These are phyloP conservation scores for Aspergillus thermomutatus DNA, from an alignment of 2,329 filamentous ascomycete species.

Conservation along the genomic window DNA sequence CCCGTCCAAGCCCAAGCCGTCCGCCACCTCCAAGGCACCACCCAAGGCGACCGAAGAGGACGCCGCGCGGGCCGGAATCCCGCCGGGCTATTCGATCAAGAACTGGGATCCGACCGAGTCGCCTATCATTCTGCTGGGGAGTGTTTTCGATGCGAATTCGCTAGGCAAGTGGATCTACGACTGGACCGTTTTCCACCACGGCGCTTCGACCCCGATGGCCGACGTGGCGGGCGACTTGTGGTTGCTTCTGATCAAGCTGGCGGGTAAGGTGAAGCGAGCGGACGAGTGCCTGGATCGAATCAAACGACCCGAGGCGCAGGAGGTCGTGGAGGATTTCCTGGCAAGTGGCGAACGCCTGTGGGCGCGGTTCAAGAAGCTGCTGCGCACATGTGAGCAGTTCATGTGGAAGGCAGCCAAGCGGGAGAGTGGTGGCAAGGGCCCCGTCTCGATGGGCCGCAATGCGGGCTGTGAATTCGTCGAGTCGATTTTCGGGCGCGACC, in stretches of 20 bases:
- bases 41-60: conserved; percentile 63
- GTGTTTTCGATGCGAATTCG: conserved; percentile 95
- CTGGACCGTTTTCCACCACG: conserved; percentile 93
- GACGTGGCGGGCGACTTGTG: conserved; percentile 93
- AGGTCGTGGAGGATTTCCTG: conserved; percentile 87
- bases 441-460: conserved; percentile 78
- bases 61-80: conserved; percentile 65
- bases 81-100: conserved; percentile 87
- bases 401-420: conserved; percentile 89
- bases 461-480: conserved; percentile 94
- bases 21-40: conserved; percentile 35
- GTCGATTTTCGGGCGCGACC: conserved; percentile 87
- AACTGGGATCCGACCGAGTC: conserved; percentile 96
- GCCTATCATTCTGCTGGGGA: conserved; percentile 89
- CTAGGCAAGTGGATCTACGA: conserved; percentile 99
- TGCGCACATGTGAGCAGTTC: conserved; percentile 87
- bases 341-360: conserved; percentile 83
- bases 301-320: conserved; percentile 67
- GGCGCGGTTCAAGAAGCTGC: conserved; percentile 76
- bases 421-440: conserved; percentile 58
- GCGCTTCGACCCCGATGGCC: conserved; percentile 75
- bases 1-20: conserved; percentile 41
- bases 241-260: conserved; percentile 89
- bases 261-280: conserved; percentile 88
- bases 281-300: conserved; percentile 74